Conservation (phyloP, 2,329 filamentous ascomycete species). For the Ophiocordyceps robertsii region DNA sequence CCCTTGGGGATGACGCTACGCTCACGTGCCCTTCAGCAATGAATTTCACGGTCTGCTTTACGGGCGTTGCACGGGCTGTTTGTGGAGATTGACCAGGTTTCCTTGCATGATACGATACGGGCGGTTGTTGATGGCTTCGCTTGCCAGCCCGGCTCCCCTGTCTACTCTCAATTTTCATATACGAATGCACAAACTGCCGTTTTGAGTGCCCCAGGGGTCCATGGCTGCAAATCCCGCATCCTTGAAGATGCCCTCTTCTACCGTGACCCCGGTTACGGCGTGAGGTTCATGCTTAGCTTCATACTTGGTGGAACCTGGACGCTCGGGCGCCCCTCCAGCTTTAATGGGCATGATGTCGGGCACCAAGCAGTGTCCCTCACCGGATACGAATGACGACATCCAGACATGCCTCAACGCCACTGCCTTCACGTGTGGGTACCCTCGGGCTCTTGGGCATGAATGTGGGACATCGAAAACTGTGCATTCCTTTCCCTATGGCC, state of each 20-base stretch:
- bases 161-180: neutral
- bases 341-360: too few species aligned
- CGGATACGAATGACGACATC: too few species aligned
- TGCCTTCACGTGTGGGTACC: too few species aligned
- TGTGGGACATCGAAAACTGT: slow-evolving; percentile 20
- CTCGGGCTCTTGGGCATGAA: neutral
- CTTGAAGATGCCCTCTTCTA: too few species aligned
- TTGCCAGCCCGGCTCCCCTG: neutral
- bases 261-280: too few species aligned
- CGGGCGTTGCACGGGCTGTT: slow-evolving; percentile 9
- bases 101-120: slow-evolving; percentile 1
- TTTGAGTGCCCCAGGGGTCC: neutral
- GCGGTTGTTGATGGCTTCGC: neutral
- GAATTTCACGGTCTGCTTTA: slow-evolving; percentile 2
- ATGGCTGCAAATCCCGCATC: too few species aligned
- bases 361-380: too few species aligned
- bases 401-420: too few species aligned
- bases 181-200: neutral
- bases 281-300: too few species aligned
- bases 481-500: slow-evolving; percentile 32
- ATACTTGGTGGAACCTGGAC: too few species aligned
- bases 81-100: slow-evolving; percentile 3
- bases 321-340: too few species aligned
- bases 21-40: neutral
- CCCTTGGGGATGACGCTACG: neutral